Conservation (phyloP, 2,329 filamentous ascomycete species). For the Emericellopsis cladophorae region DNA sequence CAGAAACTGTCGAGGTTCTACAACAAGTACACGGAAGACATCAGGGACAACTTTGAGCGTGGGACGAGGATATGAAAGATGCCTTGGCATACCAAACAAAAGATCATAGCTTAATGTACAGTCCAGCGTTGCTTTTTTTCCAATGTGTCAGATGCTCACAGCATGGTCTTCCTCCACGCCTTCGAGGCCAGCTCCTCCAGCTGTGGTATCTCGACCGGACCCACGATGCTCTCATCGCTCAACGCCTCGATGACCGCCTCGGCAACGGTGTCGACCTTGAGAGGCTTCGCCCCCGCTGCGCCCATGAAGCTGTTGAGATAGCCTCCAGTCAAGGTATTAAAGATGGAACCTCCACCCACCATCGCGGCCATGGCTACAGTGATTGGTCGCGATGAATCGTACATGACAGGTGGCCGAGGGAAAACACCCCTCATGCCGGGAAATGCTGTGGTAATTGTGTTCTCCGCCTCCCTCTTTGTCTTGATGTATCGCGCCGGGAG, state of each 20-base stretch:
- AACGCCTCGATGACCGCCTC: conserved; percentile 85
- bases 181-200: conserved; percentile 73
- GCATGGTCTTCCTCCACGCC: conserved; percentile 83
- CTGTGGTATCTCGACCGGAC: conserved; percentile 63
- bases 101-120: conserved; percentile 12
- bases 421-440: conserved; percentile 70
- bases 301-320: conserved; percentile 68
- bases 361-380: conserved; percentile 76
- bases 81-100: background rate
- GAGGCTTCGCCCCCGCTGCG: conserved; percentile 69
- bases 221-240: conserved; percentile 57
- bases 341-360: conserved; percentile 58
- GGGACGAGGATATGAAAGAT: conserved; percentile 74
- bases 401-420: conserved; percentile 77
- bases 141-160: conserved; percentile 32
- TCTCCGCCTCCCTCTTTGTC: conserved; percentile 87
- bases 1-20: conserved; percentile 93
- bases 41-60: conserved; percentile 92
- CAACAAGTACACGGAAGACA: conserved; percentile 96
- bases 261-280: conserved; percentile 78
- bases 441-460: conserved; percentile 58
- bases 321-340: conserved; percentile 69
- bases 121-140: conserved; percentile 12
- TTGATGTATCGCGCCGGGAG: conserved; percentile 76
- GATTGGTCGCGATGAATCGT: conserved; percentile 67